Conservation (phyloP, 257 asterid genomes). For the Solanum pennellii region DNA sequence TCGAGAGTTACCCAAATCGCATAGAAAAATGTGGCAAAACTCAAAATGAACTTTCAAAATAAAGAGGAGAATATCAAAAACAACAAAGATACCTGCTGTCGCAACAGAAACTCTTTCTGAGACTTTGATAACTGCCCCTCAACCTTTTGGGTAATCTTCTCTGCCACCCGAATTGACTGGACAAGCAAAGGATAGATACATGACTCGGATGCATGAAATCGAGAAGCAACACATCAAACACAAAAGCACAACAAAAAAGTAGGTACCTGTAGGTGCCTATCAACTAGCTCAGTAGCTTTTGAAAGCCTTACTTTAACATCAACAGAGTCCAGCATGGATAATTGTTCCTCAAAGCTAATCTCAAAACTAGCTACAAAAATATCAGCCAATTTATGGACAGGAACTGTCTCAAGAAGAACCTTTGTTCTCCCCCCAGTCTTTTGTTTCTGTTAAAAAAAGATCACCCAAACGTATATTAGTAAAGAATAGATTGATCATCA, state of each 20-base stretch:
- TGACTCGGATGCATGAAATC: constrained; percentile 2
- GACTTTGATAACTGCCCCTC: constrained; percentile 99
- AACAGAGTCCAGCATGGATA: constrained; percentile 91
- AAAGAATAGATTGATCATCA: background rate
- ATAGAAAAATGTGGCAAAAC: background rate
- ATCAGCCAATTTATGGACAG: constrained; percentile 95
- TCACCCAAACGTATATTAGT: background rate
- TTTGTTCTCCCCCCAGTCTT: constrained; percentile 90
- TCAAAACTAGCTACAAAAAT: constrained; percentile 98
- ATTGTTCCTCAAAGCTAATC: constrained; percentile 94
- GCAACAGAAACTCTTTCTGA: constrained; percentile 96
- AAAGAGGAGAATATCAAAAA: background rate
- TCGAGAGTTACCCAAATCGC: background rate
- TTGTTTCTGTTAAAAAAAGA: constrained; percentile 54
- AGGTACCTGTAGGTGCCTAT: constrained; percentile 88
- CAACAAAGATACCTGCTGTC: constrained; percentile 73
- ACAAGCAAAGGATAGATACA: constrained; percentile 11
- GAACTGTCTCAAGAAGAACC: constrained; percentile 95
- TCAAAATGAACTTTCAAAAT: background rate
- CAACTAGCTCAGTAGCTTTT: constrained; percentile 93
- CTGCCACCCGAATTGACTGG: constrained; percentile 98
- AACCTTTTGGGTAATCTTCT: constrained; percentile 95
- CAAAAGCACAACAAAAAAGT: background rate
- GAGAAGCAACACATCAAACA: constrained; percentile 9
- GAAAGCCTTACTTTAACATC: constrained; percentile 92